Conservation (phyloP, 345 rosid genomes). For the Dipteronia dyeriana region DNA sequence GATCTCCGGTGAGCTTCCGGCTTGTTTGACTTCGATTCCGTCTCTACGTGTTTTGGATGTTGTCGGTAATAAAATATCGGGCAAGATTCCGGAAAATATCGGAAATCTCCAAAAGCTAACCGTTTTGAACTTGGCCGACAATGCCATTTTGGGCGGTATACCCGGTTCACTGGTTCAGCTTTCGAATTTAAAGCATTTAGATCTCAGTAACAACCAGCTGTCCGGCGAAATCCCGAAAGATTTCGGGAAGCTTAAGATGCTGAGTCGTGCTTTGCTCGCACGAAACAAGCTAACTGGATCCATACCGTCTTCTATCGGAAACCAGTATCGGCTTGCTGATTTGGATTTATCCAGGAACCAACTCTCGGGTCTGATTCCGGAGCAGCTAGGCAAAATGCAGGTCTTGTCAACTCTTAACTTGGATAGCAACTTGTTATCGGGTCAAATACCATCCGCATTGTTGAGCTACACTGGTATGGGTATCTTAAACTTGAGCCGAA, state of each 20-base stretch:
- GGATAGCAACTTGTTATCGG: slow-evolving; percentile 64
- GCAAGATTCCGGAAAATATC: slow-evolving; percentile 58
- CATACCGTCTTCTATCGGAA: slow-evolving; percentile 63
- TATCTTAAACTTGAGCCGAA: slow-evolving; percentile 74
- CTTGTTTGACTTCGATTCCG: slow-evolving; percentile 57
- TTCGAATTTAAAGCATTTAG: slow-evolving; percentile 66
- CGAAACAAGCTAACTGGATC: slow-evolving; percentile 75
- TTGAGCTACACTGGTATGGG: slow-evolving; percentile 62
- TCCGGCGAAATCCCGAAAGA: slow-evolving; percentile 67
- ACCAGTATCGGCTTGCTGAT: slow-evolving; percentile 72
- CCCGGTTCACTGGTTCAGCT: slow-evolving; percentile 66
- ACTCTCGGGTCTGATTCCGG: slow-evolving; percentile 61
- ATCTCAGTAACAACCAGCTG: slow-evolving; percentile 61
- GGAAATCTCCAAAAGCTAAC: slow-evolving; percentile 63
- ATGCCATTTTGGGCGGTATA: slow-evolving; percentile 62
- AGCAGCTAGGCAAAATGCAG: slow-evolving; percentile 66
- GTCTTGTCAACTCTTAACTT: slow-evolving; percentile 76
- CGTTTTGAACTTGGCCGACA: slow-evolving; percentile 81
- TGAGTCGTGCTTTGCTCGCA: slow-evolving; percentile 71
- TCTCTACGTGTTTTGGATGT: slow-evolving; percentile 79
- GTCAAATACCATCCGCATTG: slow-evolving; percentile 55
- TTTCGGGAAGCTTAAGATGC: slow-evolving; percentile 70
- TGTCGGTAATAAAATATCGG: slow-evolving; percentile 71
- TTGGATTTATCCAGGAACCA: slow-evolving; percentile 74
- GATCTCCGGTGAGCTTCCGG: slow-evolving; percentile 69